A percentile compares a stretch with the other conserved stretches of the same genome.
These are phyloP conservation scores for Byssoonygena ceratinophila DNA, from an alignment of 2,329 filamentous ascomycete genomes.

Conservation along the genomic window DNA sequence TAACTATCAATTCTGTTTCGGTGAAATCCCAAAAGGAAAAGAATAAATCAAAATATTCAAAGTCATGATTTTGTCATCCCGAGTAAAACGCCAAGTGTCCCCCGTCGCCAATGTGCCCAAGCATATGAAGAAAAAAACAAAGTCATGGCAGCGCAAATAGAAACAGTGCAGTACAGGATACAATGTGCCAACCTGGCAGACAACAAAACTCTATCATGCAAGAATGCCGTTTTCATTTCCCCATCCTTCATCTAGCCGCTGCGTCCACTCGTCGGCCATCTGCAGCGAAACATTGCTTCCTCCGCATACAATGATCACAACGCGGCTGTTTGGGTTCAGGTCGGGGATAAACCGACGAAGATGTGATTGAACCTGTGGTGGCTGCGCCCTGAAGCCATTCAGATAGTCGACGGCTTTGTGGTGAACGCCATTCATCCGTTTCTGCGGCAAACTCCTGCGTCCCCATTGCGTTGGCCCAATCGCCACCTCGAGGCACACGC, in stretches of 20 bases:
- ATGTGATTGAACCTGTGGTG: slow-evolving; percentile 5
- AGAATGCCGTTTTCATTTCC: slow-evolving; percentile 6
- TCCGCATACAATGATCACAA: slow-evolving; percentile 80
- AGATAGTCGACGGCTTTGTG: neutral
- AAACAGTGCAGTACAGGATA: neutral
- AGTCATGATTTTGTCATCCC: neutral
- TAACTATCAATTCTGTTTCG: too few relatives aligned
- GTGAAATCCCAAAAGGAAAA: neutral
- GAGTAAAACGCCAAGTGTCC: neutral
- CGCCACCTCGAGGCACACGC: slow-evolving; percentile 56
- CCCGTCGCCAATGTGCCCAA: neutral
- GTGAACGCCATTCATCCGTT: slow-evolving; percentile 14
- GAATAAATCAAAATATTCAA: neutral
- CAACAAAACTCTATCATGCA: neutral
- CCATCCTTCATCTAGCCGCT: slow-evolving; percentile 36
- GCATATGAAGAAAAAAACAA: neutral
- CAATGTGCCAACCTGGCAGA: neutral
- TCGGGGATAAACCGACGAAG: slow-evolving; percentile 54
- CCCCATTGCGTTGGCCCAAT: slow-evolving; percentile 23
- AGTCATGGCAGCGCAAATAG: neutral
- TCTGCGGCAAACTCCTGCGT: slow-evolving; percentile 5
- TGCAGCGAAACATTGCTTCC: slow-evolving; percentile 57
- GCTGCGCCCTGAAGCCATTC: slow-evolving; percentile 2
- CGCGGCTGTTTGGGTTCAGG: slow-evolving; percentile 55
- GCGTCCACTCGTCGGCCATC: slow-evolving; percentile 50